Evolutionary conservation across 2,329 filamentous ascomycete species (phyloP).

Genomic region (Stachybotrys echinatus): DNA sequence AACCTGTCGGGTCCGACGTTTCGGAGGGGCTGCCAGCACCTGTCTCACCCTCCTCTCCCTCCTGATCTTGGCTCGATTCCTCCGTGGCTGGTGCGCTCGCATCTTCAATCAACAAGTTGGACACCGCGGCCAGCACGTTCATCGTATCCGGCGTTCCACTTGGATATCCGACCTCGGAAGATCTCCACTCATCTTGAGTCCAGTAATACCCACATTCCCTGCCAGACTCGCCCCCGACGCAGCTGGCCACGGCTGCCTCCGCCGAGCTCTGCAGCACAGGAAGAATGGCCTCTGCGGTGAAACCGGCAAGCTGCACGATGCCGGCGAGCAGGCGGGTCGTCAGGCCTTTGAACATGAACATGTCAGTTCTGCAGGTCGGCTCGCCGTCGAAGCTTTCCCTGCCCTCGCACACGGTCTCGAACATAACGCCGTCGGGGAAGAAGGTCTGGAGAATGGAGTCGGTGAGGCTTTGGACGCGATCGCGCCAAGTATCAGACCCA

Average conservation of each 20-base stretch:
- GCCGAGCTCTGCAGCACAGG: slow-evolving; percentile 42
- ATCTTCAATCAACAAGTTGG: slow-evolving; percentile 11
- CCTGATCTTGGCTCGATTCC: no score
- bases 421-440: slow-evolving; percentile 51
- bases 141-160: slow-evolving; percentile 52
- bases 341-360: slow-evolving; percentile 53
- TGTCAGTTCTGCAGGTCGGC: slow-evolving; percentile 49
- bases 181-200: slow-evolving; percentile 34
- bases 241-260: slow-evolving; percentile 41
- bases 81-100: no score
- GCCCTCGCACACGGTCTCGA: slow-evolving; percentile 57
- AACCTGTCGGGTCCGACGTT: no score
- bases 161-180: slow-evolving; percentile 39
- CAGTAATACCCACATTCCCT: slow-evolving; percentile 45
- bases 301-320: slow-evolving; percentile 43
- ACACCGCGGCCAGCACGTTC: slow-evolving; percentile 47
- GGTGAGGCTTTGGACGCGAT: slow-evolving; percentile 45
- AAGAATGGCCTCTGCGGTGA: slow-evolving; percentile 36
- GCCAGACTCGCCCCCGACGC: slow-evolving; percentile 37
- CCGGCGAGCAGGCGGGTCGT: slow-evolving; percentile 45
- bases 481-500: slow-evolving; percentile 38
- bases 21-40: no score
- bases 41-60: no score
- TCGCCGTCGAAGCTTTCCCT: no score
- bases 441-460: slow-evolving; percentile 38